phyloP scores from a whole-genome alignment of 2,329 filamentous ascomycete genomes.

The Ophiostoma triangulosporum region DNA sequence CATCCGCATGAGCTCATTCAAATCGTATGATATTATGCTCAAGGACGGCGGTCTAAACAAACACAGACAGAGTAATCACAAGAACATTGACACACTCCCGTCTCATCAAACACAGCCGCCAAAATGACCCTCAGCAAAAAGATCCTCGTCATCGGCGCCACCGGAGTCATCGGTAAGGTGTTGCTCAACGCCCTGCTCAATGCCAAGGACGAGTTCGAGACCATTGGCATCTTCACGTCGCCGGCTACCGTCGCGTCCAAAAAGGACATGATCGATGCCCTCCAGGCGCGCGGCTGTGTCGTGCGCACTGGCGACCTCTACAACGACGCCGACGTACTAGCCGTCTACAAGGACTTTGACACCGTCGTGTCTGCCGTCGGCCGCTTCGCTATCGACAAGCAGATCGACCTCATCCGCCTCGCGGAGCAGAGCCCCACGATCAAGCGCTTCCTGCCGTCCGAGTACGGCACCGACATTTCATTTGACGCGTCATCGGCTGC shows the following conservation, averaged over 20 bases:
- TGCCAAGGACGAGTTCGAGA: constrained; percentile 20
- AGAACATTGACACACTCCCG: not conserved
- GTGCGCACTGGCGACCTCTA: constrained; percentile 6
- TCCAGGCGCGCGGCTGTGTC: not conserved
- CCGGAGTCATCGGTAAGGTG: constrained; percentile 23
- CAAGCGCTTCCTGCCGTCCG: constrained; percentile 30
- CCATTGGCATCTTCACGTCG: constrained; percentile 36
- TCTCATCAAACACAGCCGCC: not conserved
- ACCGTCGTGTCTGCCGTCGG: constrained; percentile 11
- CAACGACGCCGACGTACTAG: constrained; percentile 7
- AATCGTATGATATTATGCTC: not conserved
- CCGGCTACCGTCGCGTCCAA: constrained; percentile 5
- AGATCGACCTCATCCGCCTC: constrained; percentile 8
- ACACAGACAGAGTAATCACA: not conserved
- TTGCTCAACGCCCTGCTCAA: constrained; percentile 20
- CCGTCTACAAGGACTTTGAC: constrained; percentile 8
- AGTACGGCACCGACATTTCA: constrained; percentile 11
- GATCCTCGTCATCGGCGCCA: constrained; percentile 22
- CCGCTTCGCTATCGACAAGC: constrained; percentile 12
- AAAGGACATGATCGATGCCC: constrained; percentile 3
- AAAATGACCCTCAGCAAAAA: not conserved
- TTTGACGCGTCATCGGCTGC: constrained; percentile 7
- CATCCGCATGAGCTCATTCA: not conserved
- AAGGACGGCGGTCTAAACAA: not conserved
- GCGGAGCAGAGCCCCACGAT: constrained; percentile 36